Evolutionary conservation across 2,329 filamentous ascomycete species (phyloP), one percentile per base, ranked within the genome.

Genomic region (Paraphoma sp.): DNA sequence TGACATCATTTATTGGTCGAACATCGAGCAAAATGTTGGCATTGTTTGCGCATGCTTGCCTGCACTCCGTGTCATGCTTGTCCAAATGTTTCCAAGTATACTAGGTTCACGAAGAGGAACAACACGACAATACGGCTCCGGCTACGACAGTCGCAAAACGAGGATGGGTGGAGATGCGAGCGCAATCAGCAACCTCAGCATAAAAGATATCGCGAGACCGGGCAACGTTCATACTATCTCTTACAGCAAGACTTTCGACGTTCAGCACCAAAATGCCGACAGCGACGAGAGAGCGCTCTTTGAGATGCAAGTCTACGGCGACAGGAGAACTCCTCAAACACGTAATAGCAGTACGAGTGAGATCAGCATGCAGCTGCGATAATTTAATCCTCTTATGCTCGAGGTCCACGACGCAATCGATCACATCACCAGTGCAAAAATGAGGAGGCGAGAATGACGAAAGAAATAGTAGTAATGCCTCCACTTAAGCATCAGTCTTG

Each of bases 1-100:
- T 6, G 53, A 54, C 17, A 44, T 59, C 3, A 56, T 53, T 18
- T 16, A 56, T 14, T 67, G 64, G 64, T 65, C 62, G 1, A 56
- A 52, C 11, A 52, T 65, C 48, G 64, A 67, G 42, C 54, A 59
- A 16, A 59, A 58, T 12, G 54, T 64, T 16, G 65, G 64, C 29
- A 74, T 79, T 45, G 70, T 80, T 11, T 79, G 78, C 56, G 74
- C 73, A n/a, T 78, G 78, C 62, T 74, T 80, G 67, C 78, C 78
- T 0, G 65, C 69, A 23, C 53, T 78, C 14, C 71, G 75, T n/a
- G 64, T 72, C 3, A 59, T 78, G 3, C 58, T 78, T 11, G 65
- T 70, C 31, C 69, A 67, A 16, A 41, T 72, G 16, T 71, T 69
- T 16, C 76, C 76, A 6, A 56, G 52, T 6, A 17, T 70, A 1